Evolutionary conservation across 441 rosid species (phyloP), one percentile per base, ranked within the genome.

Genomic region (Capsella rubella): DNA sequence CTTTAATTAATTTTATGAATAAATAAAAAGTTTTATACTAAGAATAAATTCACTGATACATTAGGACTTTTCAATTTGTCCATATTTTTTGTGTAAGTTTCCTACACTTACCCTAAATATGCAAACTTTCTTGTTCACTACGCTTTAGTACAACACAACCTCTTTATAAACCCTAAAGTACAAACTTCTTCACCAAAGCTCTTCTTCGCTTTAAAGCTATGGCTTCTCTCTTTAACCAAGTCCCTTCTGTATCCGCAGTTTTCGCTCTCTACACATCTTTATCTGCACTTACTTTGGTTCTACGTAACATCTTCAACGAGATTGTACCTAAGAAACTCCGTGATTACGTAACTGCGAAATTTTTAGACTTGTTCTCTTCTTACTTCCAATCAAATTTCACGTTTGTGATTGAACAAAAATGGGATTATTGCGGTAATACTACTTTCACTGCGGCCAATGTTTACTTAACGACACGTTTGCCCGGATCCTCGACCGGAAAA

Each of bases 181-280:
- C 42, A 10, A 10, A 39, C 42, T 39, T 42, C 15, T 42, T 4
- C 0, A 51, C 53, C 68, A 39, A 39, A 59, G 32, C 39, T 49
- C 28, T 21, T 21, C 25, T 21, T 1, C 21, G 21, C 1, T 18
- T 18, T 18, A 21, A 2, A 34, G 54, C 60, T 55, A 82, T 82
- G 86, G 83, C 76, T 14, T 50, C 78, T 43, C 32, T 82, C 10
- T 49, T 78, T 31, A 67, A 21, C 29, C 77, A 80, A 55, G 28
- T 77, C 25, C 86, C 90, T 49, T 69, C 89, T 11, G 67, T 86
- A 67, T 64, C 84, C 1, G 52, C 84, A 37, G 39, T 86, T 2
- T 84, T 86, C 54, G 71, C 83, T 2, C 56, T 75, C 0, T 86
- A 82, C 64, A 82, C 89, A 57, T 84, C 89, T 25, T 45, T 86